Conservation (phyloP, 1,139 yeast species). For the Yamadazyma friedrichii region DNA sequence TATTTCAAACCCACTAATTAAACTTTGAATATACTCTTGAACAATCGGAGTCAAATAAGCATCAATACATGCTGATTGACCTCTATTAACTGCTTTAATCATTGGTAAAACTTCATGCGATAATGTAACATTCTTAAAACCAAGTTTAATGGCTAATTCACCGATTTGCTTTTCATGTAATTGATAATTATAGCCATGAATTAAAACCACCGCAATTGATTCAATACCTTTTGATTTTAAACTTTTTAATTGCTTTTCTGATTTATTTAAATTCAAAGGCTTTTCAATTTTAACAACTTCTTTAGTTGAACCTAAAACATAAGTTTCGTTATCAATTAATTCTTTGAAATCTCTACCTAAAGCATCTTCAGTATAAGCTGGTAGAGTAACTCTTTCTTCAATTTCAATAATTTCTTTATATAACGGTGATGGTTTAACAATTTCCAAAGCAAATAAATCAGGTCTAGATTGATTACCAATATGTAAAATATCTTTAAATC, state of each 20-base stretch:
- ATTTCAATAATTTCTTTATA: slow-evolving; percentile 65
- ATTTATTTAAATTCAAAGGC: slow-evolving; percentile 37
- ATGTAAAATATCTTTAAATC: slow-evolving; percentile 58
- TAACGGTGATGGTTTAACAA: slow-evolving; percentile 53
- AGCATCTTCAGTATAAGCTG: slow-evolving; percentile 64
- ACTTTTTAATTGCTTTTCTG: slow-evolving; percentile 25
- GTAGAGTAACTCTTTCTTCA: slow-evolving; percentile 71
- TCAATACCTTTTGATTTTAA: slow-evolving; percentile 56
- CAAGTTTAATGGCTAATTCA: slow-evolving; percentile 53
- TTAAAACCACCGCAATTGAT: slow-evolving; percentile 64
- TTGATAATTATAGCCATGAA: slow-evolving; percentile 71
- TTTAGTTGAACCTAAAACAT: slow-evolving; percentile 56
- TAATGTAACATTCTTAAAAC: slow-evolving; percentile 56
- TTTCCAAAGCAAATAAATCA: slow-evolving; percentile 59
- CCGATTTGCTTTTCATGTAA: slow-evolving; percentile 62
- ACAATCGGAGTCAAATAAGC: slow-evolving; percentile 79
- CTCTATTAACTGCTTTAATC: slow-evolving; percentile 71
- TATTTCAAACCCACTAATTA: slow-evolving; percentile 58
- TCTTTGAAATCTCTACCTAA: slow-evolving; percentile 22
- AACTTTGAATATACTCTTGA: slow-evolving; percentile 56
- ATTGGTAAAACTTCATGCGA: slow-evolving; percentile 72
- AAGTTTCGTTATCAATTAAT: slow-evolving; percentile 14
- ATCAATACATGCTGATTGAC: slow-evolving; percentile 73
- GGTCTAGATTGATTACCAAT: slow-evolving; percentile 82
- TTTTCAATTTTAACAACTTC: slow-evolving; percentile 58